Percentiles rank a stretch among this genome's conserved stretches.
phyloP scores from a whole-genome alignment of 1,139 yeast genomes.

The Petasospora rhodanensis region DNA sequence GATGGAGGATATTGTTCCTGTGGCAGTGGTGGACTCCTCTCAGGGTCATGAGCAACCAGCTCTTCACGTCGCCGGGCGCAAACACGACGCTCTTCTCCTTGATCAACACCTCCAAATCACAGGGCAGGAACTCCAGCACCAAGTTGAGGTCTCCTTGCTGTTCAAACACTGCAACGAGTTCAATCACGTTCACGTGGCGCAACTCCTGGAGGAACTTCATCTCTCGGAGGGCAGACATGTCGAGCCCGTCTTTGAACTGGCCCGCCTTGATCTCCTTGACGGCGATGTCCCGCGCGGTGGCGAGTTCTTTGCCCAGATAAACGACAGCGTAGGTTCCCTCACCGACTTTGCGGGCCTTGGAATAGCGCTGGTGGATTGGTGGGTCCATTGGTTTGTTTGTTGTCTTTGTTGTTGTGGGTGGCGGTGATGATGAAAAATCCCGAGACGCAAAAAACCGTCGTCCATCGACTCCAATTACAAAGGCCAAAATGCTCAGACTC shows the following conservation, averaged over 20 bases:
- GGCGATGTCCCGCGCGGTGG: constrained; percentile 66
- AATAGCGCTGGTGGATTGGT: constrained; percentile 4
- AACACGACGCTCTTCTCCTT: constrained; percentile 76
- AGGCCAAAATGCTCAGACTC: neutral
- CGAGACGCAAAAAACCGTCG: neutral
- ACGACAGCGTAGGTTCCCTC: constrained; percentile 99
- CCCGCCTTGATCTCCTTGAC: constrained; percentile 95
- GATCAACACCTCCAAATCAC: constrained; percentile 86
- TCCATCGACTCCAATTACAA: neutral
- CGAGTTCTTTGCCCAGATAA: constrained; percentile 66
- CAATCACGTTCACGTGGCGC: constrained; percentile 79
- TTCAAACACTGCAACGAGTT: constrained; percentile 80
- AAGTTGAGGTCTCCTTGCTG: constrained; percentile 68
- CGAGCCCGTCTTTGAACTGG: constrained; percentile 91
- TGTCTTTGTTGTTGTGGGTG: neutral
- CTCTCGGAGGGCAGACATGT: constrained; percentile 96
- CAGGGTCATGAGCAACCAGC: constrained; percentile 91
- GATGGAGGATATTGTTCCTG: constrained; percentile 80
- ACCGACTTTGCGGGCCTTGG: constrained; percentile 66
- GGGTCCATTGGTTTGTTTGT: neutral
- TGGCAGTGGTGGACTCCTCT: constrained; percentile 96
- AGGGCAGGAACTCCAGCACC: constrained; percentile 86
- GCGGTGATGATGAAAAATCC: neutral
- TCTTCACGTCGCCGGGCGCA: constrained; percentile 81
- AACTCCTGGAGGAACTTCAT: constrained; percentile 89